Percentiles rank a stretch among this genome's conserved stretches.
These are phyloP conservation scores for Ophiorrhiza pumila DNA, from an alignment of 257 asterid species.

Conservation along the genomic window DNA sequence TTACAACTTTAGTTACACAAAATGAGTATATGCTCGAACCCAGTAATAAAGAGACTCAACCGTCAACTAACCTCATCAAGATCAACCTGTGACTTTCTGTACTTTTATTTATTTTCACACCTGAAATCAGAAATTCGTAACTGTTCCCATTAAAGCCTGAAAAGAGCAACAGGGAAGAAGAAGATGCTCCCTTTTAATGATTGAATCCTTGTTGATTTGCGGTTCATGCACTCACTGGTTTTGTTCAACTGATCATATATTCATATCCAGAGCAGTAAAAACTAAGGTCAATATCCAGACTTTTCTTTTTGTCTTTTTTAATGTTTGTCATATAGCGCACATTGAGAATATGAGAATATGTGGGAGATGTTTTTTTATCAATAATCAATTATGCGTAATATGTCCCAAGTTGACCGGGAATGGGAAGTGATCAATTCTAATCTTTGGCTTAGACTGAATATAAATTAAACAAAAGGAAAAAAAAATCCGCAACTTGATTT, in stretches of 20 bases:
- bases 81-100: conserved; percentile 11
- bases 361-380: neutral
- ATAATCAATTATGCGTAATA: neutral
- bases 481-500: neutral
- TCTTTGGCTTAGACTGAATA: neutral
- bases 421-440: neutral
- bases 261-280: neutral
- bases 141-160: conserved; percentile 17
- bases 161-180: neutral
- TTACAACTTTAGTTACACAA: neutral
- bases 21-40: neutral
- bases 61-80: conserved; percentile 19
- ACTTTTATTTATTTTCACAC: conserved; percentile 12
- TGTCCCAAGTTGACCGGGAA: neutral
- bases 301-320: no score
- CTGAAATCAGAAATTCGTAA: conserved; percentile 9
- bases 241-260: no score
- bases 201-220: no score
- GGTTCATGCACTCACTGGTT: no score
- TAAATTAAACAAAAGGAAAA: neutral
- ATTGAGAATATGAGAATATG: neutral
- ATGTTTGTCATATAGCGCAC: no score
- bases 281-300: no score
- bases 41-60: conserved; percentile 11
- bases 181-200: neutral